Percentiles rank a stretch among this genome's conserved stretches.
Evolutionary conservation across 345 rosid genomes (phyloP).

Genomic region (Orychophragmus violaceus): DNA sequence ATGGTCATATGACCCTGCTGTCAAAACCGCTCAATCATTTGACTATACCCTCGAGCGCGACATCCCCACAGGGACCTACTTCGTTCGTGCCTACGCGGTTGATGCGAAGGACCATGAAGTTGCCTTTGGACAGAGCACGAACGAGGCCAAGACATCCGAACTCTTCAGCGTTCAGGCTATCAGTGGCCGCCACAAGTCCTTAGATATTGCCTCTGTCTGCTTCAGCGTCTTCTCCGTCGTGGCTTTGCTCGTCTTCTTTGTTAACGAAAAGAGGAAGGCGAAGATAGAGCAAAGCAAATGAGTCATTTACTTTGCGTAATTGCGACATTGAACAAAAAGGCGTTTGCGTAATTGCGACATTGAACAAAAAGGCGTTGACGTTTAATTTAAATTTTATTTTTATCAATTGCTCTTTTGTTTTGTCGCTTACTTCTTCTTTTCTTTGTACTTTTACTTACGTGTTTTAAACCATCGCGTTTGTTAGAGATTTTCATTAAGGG

Average conservation of each 20-base stretch:
- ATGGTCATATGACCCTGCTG: not conserved
- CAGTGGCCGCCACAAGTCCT: slow-evolving; percentile 28
- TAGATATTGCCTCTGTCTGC: slow-evolving; percentile 32
- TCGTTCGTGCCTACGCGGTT: slow-evolving; percentile 29
- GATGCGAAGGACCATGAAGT: slow-evolving; percentile 13
- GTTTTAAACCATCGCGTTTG: too few species aligned
- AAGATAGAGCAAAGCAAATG: slow-evolving; percentile 26
- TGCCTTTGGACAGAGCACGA: slow-evolving; percentile 32
- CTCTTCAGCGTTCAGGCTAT: slow-evolving; percentile 29
- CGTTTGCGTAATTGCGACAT: too few species aligned
- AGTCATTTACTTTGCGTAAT: slow-evolving; percentile 19
- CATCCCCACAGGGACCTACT: slow-evolving; percentile 33
- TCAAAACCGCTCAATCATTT: not conserved
- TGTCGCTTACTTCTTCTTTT: too few species aligned
- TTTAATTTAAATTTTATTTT: too few species aligned
- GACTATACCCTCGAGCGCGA: slow-evolving; percentile 24
- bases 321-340: not conserved
- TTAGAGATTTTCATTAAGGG: too few species aligned
- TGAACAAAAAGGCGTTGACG: too few species aligned
- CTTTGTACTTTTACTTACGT: too few species aligned
- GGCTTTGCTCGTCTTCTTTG: slow-evolving; percentile 24
- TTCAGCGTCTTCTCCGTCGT: slow-evolving; percentile 31
- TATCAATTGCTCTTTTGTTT: too few species aligned
- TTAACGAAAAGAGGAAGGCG: slow-evolving; percentile 30
- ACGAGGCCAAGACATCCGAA: not conserved